Evolutionary conservation across 106 monocot species (phyloP), one percentile per base, ranked within the genome.

Genomic region (Dendrobium officinale): DNA sequence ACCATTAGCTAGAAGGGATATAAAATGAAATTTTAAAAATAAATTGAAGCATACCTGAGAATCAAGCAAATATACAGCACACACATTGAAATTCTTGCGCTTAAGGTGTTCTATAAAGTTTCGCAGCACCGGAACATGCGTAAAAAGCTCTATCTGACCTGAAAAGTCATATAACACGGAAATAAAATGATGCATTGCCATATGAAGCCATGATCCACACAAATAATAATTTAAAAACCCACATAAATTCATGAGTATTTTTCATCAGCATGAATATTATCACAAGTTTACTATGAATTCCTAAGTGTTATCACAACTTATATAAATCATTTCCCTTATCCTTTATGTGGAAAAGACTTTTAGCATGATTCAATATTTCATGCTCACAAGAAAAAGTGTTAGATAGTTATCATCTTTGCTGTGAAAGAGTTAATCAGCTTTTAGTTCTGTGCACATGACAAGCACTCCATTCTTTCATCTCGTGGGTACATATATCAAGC

Each of bases 121-220:
- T 78, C 79, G 74, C 42, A 97, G 84, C 84, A 97, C 94, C 19
- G 97, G 97, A 59, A 97, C 89, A 81, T 97, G 97, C 37, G 92
- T 86, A 81, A 94, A 91, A 33, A 97, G 92, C 84, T 97, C 97
- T 72, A 97, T 97, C 79, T 97, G 97, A 80, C 97, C 97, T 97
- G 88, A n/a, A 77, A 73, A 67, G 68, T 13, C 48, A 68, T 54
- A 80, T 59, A 55, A 18, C 44, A 83, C 16, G 0, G 27, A 72
- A 55, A 77, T 41, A 67, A 40, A 70, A 37, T 37, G 3, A 37
- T 70, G 5, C 37, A 16, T 22, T 37, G 31, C 0, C 15, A 70
- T 33, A 70, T 70, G 11, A 70, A 70, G 29, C 16, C n/a, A 29
- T 37, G 20, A 37, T 70, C 33, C 4, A 37, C 20, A 70, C 29